phyloP scores from a whole-genome alignment of 441 rosid genomes.

The Breynia disticha region DNA sequence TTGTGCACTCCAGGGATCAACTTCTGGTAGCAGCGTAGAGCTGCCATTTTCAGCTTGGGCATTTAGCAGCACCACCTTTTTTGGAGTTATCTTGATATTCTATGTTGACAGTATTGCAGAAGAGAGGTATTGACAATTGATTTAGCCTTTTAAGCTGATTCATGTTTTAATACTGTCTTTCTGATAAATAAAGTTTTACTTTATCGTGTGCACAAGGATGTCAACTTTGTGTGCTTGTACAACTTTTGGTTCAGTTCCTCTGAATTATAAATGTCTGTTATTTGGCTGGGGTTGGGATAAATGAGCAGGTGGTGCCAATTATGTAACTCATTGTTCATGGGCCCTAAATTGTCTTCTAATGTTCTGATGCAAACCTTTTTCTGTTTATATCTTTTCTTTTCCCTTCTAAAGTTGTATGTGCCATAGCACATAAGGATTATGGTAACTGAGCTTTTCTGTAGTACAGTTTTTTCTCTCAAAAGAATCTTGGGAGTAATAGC shows the following conservation, averaged over 20 bases:
- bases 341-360: no score
- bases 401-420: no score
- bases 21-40: constrained; percentile 33
- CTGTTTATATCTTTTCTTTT: no score
- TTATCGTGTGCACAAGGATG: not conserved
- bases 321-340: no score
- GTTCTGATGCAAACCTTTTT: no score
- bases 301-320: no score
- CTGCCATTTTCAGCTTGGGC: constrained; percentile 91
- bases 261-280: no score
- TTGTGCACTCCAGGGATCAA: constrained; percentile 54
- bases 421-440: not conserved
- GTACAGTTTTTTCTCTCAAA: not conserved
- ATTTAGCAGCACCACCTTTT: constrained; percentile 62
- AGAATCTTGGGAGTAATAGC: constrained; percentile 1
- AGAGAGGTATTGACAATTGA: constrained; percentile 83
- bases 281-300: no score
- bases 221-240: not conserved
- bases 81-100: constrained; percentile 79
- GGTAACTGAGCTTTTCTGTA: not conserved
- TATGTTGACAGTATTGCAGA: constrained; percentile 82
- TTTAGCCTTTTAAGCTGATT: constrained; percentile 6
- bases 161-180: not conserved
- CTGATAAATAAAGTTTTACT: no score
- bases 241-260: no score